Conservation (phyloP, 305 asterid genomes). For the Coffea humblotiana region DNA sequence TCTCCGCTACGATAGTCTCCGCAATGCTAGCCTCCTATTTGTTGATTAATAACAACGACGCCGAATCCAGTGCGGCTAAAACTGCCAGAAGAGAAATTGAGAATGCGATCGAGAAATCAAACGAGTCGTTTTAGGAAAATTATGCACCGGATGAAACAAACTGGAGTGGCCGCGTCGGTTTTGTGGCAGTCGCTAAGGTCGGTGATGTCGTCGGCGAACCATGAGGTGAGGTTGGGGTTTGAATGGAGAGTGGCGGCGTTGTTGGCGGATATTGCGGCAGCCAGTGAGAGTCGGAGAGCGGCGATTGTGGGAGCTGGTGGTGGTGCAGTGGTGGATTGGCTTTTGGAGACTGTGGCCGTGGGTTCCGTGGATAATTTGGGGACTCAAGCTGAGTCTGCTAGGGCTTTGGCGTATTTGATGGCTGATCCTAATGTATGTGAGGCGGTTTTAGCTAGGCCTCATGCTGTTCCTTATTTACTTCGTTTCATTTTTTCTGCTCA, state of each 20-base stretch:
- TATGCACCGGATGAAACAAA: constrained; percentile 64
- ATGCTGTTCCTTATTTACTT: constrained; percentile 75
- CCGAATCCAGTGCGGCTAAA: constrained; percentile 5
- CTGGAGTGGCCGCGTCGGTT: constrained; percentile 87
- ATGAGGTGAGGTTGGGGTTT: constrained; percentile 89
- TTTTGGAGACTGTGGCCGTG: constrained; percentile 72
- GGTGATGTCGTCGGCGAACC: constrained; percentile 87
- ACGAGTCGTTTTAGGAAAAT: constrained; percentile 52
- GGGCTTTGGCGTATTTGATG: constrained; percentile 89
- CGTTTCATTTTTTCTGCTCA: constrained; percentile 93
- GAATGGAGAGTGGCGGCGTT: constrained; percentile 94
- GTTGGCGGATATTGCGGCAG: constrained; percentile 91
- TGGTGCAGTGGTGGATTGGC: constrained; percentile 93
- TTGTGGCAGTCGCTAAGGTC: constrained; percentile 90
- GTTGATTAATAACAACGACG: constrained; percentile 24
- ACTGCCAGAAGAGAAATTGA: constrained; percentile 43
- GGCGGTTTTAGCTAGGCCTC: constrained; percentile 76
- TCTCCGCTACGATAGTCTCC: constrained; percentile 45
- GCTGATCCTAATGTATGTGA: constrained; percentile 79
- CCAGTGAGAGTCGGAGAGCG: constrained; percentile 83
- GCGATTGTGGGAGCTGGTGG: constrained; percentile 95
- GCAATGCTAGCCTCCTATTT: constrained; percentile 43
- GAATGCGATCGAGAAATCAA: constrained; percentile 48
- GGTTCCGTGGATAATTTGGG: constrained; percentile 57
- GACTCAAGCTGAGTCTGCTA: constrained; percentile 85